Evolutionary conservation across 768 basidiomycete genomes (phyloP), one percentile per base, ranked within the genome.

Genomic region (Mrakia blollopis): DNA sequence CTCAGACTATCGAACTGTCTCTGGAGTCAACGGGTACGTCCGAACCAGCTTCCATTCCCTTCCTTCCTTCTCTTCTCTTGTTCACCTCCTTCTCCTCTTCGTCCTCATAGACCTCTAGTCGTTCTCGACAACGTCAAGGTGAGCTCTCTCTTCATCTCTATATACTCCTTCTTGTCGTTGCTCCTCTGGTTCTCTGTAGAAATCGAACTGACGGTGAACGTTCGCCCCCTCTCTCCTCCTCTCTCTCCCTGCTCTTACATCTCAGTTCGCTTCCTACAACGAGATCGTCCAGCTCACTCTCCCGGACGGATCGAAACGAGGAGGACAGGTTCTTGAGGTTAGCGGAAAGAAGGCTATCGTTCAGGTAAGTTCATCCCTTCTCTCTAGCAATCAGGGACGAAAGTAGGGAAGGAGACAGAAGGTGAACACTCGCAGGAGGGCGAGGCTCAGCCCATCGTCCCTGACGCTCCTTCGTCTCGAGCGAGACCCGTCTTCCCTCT

Each of bases 261-360:
- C 44, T 61, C 80, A 97, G 93, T 98, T 97, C 84, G 91, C 95
- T 8, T 93, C 94, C 30, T 98, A 97, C 87, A 98, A 98, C 85
- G 96, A 98, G 87, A 98, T 98, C 82, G 96, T 98, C 37, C 89
- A 92, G 81, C 86, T 98, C 80, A 97, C 95, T 18, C 87, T 99
- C 52, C 94, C 96, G 13, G 96, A 99, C 84, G 97, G 97, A 21
- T 87, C 94, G 39, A 92, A 91, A 82, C 91, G 97, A 80, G 94
- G 94, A 25, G 97, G 97, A 39, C 97, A 98, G 84, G 96, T 98
- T 16, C 89, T 99, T 69, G 97, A 99, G 84, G 94, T 99, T 57
- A 91, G 93, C 83, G 97, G 97, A 74, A 97, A 95, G 87, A 98
- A 98, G 83, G 97, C 97, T 60, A 94, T 99, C 81, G 96, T 99